Evolutionary conservation across 2,329 filamentous ascomycete genomes (phyloP).

Genomic region (Neophaeococcomyces mojaviensis): DNA sequence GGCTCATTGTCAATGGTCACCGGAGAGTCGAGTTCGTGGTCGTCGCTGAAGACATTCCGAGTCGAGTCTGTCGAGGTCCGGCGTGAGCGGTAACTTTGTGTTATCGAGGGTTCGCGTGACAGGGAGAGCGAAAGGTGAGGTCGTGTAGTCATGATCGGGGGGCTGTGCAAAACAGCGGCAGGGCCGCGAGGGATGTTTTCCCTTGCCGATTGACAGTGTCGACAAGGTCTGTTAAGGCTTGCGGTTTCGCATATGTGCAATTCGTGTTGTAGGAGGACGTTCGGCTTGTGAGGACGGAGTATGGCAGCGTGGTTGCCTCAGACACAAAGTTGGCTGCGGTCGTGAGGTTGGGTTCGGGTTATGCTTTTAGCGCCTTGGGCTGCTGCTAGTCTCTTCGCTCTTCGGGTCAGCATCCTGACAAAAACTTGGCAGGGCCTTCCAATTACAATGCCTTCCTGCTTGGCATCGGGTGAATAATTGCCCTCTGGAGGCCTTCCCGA

Average conservation of each 20-base stretch:
- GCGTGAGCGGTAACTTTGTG: constrained; percentile 9
- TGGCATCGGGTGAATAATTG: background rate
- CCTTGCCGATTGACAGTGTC: background rate
- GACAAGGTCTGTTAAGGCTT: background rate
- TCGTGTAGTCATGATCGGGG: constrained; percentile 3
- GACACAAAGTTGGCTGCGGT: no score
- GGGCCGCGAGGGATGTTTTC: background rate
- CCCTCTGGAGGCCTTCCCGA: background rate
- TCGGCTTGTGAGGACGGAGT: background rate
- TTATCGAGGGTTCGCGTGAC: constrained; percentile 4
- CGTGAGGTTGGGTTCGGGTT: no score
- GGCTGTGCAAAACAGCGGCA: constrained; percentile 8
- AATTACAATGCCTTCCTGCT: no score
- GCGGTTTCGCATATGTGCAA: background rate
- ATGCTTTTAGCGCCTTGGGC: no score
- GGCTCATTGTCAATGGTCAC: constrained; percentile 27
- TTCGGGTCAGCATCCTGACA: no score
- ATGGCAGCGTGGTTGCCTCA: no score
- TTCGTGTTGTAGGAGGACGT: background rate
- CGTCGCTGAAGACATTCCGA: constrained; percentile 43
- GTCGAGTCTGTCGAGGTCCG: constrained; percentile 22
- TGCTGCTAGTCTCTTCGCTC: no score
- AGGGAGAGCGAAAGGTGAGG: background rate
- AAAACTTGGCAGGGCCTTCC: no score
- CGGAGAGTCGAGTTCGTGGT: constrained; percentile 37